phyloP scores from a whole-genome alignment of 148 eudicot species.

The Camellia lanceoleosa region DNA sequence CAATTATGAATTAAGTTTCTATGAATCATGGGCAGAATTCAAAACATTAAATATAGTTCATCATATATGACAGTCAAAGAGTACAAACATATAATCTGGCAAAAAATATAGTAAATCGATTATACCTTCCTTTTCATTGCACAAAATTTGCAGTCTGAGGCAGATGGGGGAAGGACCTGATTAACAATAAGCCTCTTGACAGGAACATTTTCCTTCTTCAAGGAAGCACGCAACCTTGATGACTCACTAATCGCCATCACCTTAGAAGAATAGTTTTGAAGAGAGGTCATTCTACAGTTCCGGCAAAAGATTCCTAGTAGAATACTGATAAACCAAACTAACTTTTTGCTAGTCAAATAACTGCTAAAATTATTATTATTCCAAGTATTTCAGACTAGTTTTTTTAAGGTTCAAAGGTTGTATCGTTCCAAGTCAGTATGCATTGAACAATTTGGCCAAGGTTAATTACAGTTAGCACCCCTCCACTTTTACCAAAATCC shows the following conservation, averaged over 20 bases:
- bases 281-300: not conserved
- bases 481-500: too few species aligned
- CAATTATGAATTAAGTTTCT: too few species aligned
- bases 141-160: conserved; percentile 96
- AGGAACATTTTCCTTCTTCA: conserved; percentile 90
- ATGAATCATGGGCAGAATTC: not conserved
- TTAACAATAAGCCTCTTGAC: conserved; percentile 88
- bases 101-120: not conserved
- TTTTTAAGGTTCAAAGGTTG: not conserved
- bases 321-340: not conserved
- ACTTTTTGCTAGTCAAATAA: not conserved
- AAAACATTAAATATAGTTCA: too few species aligned
- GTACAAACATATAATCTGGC: not conserved
- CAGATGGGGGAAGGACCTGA: conserved; percentile 91
- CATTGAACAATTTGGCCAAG: too few species aligned
- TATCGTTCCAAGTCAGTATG: too few species aligned
- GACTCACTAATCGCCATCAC: conserved; percentile 97
- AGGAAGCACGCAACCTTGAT: conserved; percentile 79
- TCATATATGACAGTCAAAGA: too few species aligned
- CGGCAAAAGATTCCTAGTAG: not conserved
- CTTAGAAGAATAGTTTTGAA: conserved; percentile 23
- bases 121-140: conserved; percentile 90
- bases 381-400: not conserved
- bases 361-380: not conserved
- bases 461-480: too few species aligned